These are phyloP conservation scores for Tephrocybe sp. DNA, from an alignment of 768 basidiomycete species.

Conservation along the genomic window DNA sequence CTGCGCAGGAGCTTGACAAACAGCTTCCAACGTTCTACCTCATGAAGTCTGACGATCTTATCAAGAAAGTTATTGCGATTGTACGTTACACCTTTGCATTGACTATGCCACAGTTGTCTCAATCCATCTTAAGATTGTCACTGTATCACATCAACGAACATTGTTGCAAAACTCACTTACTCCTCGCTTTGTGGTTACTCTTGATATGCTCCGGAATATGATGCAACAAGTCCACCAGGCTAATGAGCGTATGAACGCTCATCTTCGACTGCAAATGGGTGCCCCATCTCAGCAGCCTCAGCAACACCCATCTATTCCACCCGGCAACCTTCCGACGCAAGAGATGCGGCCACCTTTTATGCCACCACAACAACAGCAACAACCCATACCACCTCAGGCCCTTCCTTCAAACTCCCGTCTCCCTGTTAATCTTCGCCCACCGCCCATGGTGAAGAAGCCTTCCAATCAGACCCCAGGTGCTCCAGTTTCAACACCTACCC, in stretches of 20 bases:
- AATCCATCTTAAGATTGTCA: conserved; percentile 33
- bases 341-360: conserved; percentile 17
- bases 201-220: conserved; percentile 44
- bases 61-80: conserved; percentile 51
- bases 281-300: conserved; percentile 14
- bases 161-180: conserved; percentile 33
- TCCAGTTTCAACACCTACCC: conserved; percentile 37
- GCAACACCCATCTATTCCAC: conserved; percentile 11
- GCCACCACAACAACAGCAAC: conserved; percentile 19
- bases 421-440: conserved; percentile 16
- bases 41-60: conserved; percentile 42
- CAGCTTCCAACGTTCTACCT: conserved; percentile 46
- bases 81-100: conserved; percentile 34
- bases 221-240: conserved; percentile 17
- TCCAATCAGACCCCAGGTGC: conserved; percentile 18
- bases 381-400: conserved; percentile 16
- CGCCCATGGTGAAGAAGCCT: conserved; percentile 28
- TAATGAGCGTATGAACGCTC: conserved; percentile 4
- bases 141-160: conserved; percentile 41
- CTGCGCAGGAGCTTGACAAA: conserved; percentile 44
- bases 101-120: conserved; percentile 5
- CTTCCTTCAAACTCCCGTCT: conserved; percentile 15
- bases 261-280: conserved; percentile 19
- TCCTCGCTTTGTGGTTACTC: conserved; percentile 38
- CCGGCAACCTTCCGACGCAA: background rate